A percentile compares a stretch with the other conserved stretches of the same genome.
phyloP scores from a whole-genome alignment of 176 grass and related monocot species.

The Urochloa ruziziensis region DNA sequence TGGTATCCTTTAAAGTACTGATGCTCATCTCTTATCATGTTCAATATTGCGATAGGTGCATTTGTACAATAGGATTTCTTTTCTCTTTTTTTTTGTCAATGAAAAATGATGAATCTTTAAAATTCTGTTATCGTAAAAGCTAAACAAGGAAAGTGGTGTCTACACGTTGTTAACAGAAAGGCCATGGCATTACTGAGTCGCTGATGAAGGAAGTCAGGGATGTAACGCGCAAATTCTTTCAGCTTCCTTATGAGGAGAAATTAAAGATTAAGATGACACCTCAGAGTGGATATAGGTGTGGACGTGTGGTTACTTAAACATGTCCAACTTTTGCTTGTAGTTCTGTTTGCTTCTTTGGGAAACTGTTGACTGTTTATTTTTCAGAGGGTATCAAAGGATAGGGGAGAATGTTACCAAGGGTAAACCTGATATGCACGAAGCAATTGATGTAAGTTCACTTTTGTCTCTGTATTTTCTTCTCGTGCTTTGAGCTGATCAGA shows the following conservation, averaged over 20 bases:
- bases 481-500: not conserved
- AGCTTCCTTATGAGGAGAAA: slow-evolving; percentile 81
- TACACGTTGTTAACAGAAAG: slow-evolving; percentile 54
- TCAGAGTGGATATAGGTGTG: slow-evolving; percentile 77
- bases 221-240: slow-evolving; percentile 63
- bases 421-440: slow-evolving; percentile 98
- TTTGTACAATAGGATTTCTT: not conserved
- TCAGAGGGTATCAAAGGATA: slow-evolving; percentile 82
- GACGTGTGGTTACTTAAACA: slow-evolving; percentile 35
- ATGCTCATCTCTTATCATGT: not conserved
- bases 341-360: not conserved
- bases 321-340: not conserved
- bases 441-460: slow-evolving; percentile 82
- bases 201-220: slow-evolving; percentile 73
- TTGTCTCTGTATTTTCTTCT: not conserved
- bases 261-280: slow-evolving; percentile 86
- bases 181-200: slow-evolving; percentile 71
- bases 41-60: not conserved
- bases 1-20: not conserved
- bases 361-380: not conserved
- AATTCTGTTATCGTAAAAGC: not conserved
- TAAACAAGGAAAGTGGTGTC: not conserved
- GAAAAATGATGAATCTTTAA: not conserved
- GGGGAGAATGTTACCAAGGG: slow-evolving; percentile 89
- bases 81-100: not conserved